Evolutionary conservation across 176 grass and related monocot genomes (phyloP), one percentile per base, ranked within the genome.

Genomic region (Dactylis glomerata): DNA sequence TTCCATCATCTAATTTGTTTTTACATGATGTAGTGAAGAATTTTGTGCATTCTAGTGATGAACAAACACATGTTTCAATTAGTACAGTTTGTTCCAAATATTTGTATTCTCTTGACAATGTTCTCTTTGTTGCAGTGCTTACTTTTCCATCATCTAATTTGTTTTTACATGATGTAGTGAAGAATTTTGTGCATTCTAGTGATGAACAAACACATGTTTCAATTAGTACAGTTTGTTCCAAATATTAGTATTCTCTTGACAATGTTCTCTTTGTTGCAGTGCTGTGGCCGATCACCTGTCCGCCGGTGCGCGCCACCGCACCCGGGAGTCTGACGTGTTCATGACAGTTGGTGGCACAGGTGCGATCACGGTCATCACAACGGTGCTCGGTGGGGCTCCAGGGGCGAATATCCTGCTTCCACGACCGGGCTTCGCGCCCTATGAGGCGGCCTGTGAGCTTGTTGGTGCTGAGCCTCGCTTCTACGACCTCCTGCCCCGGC

Each of bases 361-460:
- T 57, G 93, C 93, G 4, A 92, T 99, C 85, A 81, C 92, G 0
- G 83, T 73, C 2, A 89, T 85, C 83, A 40, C 86, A 31, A 93
- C 86, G 8, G 93, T 99, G 73, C 87, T 99, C 9, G 89, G 90
- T 10, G 82, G 91, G 16, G 79, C 89, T 24, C 81, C 88, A 20
- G 67, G 83, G 23, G 64, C 79, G 45, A 79, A 94, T 78, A 40
- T 99, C 23, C 93, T 99, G 5, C 88, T 99, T n/a, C 96, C 96
- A 0, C 83, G 88, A 3, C 96, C 93, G 0, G 93, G 96, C 42
- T 99, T 99, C 54, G 40, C 93, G 4, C 93, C 91, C 0, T 94
- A 99, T 22, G 91, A 96, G 84, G 65, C 91, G 4, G 91, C 89
- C 34, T 96, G 93, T 49, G 81, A 96, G 63, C 27, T 96, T 37